Base-by-base conservation (phyloP, 345 rosid species). In the Populus davidiana region DNA sequence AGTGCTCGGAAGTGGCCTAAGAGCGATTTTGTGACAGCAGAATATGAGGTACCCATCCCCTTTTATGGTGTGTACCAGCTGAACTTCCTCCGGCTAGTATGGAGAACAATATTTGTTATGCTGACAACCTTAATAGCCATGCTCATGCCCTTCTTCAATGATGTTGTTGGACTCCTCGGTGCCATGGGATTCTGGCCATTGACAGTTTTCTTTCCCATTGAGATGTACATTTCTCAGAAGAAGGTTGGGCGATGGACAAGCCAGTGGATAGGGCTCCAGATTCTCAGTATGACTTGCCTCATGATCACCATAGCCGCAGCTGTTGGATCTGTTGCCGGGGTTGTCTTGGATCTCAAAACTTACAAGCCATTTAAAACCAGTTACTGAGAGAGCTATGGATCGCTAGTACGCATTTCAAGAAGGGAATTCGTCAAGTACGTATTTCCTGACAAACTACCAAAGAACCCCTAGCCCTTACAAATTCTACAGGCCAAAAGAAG, bases 121-220 rank as follows among this genome's bases (percentile, higher is more conserved):
- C 16, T 78, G 52, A 88, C 89, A 6, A 90, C 88, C 1, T 13
- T 85, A 25, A 82, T 88, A 49, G 86, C 90, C 66, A 90, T 87
- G 91, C 91, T 87, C 61, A 43, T 90, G 83, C 91, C 90, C 31
- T 88, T 88, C 83, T 88, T 90, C 84, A 85, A 81, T 25, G 89
- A 88, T 29, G 87, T 86, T 4, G 89, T 85, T 0, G 91, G 91
- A 43, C 70, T 88, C 36, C 85, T 89, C 1, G 91, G 89, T 2
- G 91, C 92, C 25, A 75, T 86, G 78, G 89, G 90, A 67, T 87
- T 89, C 84, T 87, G 90, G 90, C 92, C 90, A 9, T 49, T 85
- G 71, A 88, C 91, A 1, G 88, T 88, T 9, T 88, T 80, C 73
- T 88, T 85, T 81, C 89, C 89, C 0, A 68, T 89, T 18, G 91